A percentile compares a stretch with the other conserved stretches of the same genome.
phyloP scores from a whole-genome alignment of 768 basidiomycete species.

The Tremella fuciformis region DNA sequence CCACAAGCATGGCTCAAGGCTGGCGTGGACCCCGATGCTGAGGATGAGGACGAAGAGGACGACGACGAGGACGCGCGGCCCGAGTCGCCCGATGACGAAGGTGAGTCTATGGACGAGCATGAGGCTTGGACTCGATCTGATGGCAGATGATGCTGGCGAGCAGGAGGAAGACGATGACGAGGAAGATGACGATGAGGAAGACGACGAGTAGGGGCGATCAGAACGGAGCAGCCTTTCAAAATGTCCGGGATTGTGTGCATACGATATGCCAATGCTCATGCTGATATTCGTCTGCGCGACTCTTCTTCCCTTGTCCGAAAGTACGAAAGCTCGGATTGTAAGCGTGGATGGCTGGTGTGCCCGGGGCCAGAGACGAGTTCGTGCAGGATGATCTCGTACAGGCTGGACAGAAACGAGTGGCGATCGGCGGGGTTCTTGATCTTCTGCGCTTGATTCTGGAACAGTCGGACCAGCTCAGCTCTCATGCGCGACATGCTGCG shows the following conservation, averaged over 20 bases:
- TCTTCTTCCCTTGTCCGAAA: constrained; percentile 86
- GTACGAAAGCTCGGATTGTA: constrained; percentile 79
- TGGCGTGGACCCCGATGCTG: constrained; percentile 34
- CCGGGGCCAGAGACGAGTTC: constrained; percentile 59
- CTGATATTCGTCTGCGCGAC: constrained; percentile 56
- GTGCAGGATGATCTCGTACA: constrained; percentile 74
- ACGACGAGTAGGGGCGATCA: constrained; percentile 8
- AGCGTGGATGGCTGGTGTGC: constrained; percentile 73
- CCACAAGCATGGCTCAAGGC: constrained; percentile 32
- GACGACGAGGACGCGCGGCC: constrained; percentile 55
- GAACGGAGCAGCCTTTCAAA: not conserved
- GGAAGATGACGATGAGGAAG: constrained; percentile 49
- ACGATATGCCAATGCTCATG: constrained; percentile 7
- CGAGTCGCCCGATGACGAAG: constrained; percentile 39
- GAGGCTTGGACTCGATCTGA: not conserved
- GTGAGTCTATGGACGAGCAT: constrained; percentile 11
- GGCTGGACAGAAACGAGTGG: constrained; percentile 66
- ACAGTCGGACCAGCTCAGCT: constrained; percentile 73
- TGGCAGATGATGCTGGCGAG: constrained; percentile 29
- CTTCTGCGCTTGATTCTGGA: constrained; percentile 68
- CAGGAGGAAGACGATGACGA: constrained; percentile 56
- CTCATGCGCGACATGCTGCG: constrained; percentile 76
- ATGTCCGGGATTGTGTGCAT: not conserved
- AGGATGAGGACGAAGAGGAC: constrained; percentile 62
- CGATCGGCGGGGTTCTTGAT: constrained; percentile 62